phyloP scores from a whole-genome alignment of 495 filamentous ascomycete species.

The Aspergillus hancockii region DNA sequence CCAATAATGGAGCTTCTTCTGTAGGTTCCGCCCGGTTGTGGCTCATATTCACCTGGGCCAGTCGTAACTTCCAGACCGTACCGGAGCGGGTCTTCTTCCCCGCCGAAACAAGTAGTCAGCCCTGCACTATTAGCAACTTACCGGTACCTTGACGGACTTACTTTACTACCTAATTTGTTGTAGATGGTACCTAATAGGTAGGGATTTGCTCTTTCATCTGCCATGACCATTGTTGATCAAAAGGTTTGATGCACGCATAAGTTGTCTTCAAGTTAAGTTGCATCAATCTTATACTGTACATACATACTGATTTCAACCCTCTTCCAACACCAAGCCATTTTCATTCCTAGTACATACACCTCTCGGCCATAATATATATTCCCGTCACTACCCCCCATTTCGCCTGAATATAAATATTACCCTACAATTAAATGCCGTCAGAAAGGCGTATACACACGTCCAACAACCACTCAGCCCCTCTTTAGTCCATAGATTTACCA shows the following conservation, averaged over 20 bases:
- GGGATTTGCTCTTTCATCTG: no score
- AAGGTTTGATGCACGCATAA: no score
- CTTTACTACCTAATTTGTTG: no score
- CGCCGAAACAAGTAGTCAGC: conserved; percentile 19
- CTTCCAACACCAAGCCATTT: neutral
- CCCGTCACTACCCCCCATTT: neutral
- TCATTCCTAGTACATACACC: neutral
- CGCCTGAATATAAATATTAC: neutral
- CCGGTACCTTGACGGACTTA: neutral
- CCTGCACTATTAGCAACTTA: conserved; percentile 4
- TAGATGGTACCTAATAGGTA: no score
- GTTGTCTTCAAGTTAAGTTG: neutral
- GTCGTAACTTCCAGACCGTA: conserved; percentile 9
- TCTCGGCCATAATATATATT: neutral
- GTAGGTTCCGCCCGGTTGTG: conserved; percentile 10
- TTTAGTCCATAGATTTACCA: no score
- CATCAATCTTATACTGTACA: neutral
- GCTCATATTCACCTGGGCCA: conserved; percentile 3
- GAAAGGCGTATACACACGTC: no score
- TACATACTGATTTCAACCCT: neutral
- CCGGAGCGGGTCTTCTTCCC: conserved; percentile 36
- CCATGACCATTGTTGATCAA: no score
- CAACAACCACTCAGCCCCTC: neutral
- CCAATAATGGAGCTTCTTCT: conserved; percentile 12
- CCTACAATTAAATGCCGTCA: neutral